Evolutionary conservation across 768 basidiomycete genomes (phyloP).

Genomic region (Tephrocybe sp.): DNA sequence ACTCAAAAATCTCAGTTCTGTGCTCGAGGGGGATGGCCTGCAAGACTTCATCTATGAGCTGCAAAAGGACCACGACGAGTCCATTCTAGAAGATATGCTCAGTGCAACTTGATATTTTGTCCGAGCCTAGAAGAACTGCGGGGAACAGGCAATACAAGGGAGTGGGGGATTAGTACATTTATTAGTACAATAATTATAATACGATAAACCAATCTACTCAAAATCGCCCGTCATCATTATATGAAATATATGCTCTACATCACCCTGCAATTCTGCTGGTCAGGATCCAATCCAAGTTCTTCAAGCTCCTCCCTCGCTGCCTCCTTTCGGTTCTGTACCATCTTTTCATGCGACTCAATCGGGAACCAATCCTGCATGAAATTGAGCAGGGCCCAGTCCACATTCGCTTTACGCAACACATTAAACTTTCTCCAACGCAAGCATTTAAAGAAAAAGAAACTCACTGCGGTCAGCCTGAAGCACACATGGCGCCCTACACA

Average conservation of each 20-base stretch:
- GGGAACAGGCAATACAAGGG: no score
- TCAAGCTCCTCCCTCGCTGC: constrained; percentile 64
- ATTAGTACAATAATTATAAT: not conserved
- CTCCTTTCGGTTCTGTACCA: constrained; percentile 73
- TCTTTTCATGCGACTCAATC: constrained; percentile 70
- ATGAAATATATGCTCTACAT: constrained; percentile 12
- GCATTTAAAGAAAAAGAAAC: constrained; percentile 24
- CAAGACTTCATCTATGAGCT: constrained; percentile 57
- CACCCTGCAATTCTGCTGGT: constrained; percentile 32
- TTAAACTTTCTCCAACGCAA: not conserved
- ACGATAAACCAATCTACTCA: not conserved
- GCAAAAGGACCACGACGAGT: constrained; percentile 52
- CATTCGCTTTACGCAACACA: constrained; percentile 49
- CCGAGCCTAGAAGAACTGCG: no score
- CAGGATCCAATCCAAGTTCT: constrained; percentile 59
- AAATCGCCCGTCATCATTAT: not conserved
- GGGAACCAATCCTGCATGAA: constrained; percentile 96
- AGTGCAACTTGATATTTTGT: not conserved
- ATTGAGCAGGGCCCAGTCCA: constrained; percentile 75
- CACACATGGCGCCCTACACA: constrained; percentile 64
- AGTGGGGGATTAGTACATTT: no score
- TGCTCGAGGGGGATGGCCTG: constrained; percentile 66
- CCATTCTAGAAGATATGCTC: constrained; percentile 19
- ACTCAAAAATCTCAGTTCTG: constrained; percentile 58
- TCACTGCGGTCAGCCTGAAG: constrained; percentile 51